These are phyloP conservation scores for Aristolochia fimbriata DNA, from an alignment of 164 flowering plant genomes.

Conservation along the genomic window DNA sequence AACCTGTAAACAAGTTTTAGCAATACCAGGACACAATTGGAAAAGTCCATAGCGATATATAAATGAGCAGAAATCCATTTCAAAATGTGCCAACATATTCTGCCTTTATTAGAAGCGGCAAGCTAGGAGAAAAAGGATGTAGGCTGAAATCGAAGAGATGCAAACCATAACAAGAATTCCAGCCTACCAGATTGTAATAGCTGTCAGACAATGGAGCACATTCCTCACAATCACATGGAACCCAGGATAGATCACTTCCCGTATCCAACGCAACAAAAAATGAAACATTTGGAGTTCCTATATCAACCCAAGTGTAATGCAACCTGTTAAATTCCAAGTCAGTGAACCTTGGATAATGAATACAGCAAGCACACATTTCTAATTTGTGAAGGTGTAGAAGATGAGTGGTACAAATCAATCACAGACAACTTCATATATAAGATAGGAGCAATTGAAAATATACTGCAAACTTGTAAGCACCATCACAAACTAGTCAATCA, in stretches of 20 bases:
- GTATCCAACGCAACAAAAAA: constrained; percentile 92
- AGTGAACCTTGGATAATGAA: too few species aligned
- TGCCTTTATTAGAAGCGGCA: not conserved
- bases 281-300: constrained; percentile 81
- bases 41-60: not conserved
- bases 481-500: too few species aligned
- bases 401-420: too few species aligned
- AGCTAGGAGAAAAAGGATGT: not conserved
- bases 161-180: too few species aligned
- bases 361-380: too few species aligned
- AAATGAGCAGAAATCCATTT: not conserved
- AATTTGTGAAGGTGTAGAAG: too few species aligned
- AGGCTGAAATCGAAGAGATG: not conserved
- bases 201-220: constrained; percentile 79
- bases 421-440: too few species aligned
- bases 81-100: too few species aligned
- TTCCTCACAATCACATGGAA: constrained; percentile 84
- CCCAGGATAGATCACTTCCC: constrained; percentile 93
- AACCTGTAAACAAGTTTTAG: constrained; percentile 46
- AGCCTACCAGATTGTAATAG: constrained; percentile 60
- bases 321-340: constrained; percentile 39
- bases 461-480: too few species aligned
- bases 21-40: constrained; percentile 4
- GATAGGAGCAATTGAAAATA: too few species aligned
- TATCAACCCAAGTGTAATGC: constrained; percentile 82